Base-by-base conservation (phyloP, 1,284 basidiomycete genomes). In the Xanthoconium separans region DNA sequence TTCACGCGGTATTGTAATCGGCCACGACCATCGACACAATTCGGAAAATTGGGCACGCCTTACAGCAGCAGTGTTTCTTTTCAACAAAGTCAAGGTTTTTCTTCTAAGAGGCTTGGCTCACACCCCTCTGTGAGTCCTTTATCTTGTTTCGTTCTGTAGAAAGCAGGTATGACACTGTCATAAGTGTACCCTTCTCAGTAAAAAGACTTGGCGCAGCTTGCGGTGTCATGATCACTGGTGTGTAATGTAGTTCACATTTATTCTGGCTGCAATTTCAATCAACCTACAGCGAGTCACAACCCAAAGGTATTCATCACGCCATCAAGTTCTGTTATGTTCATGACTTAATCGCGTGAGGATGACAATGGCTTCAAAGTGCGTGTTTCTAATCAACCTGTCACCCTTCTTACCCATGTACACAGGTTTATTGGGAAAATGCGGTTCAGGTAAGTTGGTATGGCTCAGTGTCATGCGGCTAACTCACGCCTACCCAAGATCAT, bases 201-300 rank as follows among this genome's bases (percentile, higher is more conserved):
- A 84, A 83, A 61, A 75, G 69, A 47, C 65, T 91, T 39, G 73
- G 74, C 18, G 89, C 91, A 8, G 85, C 86, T 4, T 88, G 87
- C 54, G 91, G 92, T 27, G 83, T 94, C 4, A 94, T 94, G 92
- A 88, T 94, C 51, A 94, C 92, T 58, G 87, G 88, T 86, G 50
- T 24, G 70, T 60, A 20, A 18, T 46, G 24, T 29, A 20, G 8
- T 40, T 16, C 24, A 27, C 29, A 9, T 50, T 40, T 39, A n/a
- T 52, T 20, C 27, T 29, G 9, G 2, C n/a, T 13, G 16, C 5
- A 16, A 54, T 16, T 39, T 55, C 30, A 53, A 48, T 43, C 15
- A 12, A 20, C 37, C 55, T 34, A 9, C 48, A 88, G 91, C 91
- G 6, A 90, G 87, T 57, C 90, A 93, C 62, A 93, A 93, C 64